Evolutionary conservation across 495 filamentous ascomycete species (phyloP).

Genomic region (Stereocaulon alpinum): DNA sequence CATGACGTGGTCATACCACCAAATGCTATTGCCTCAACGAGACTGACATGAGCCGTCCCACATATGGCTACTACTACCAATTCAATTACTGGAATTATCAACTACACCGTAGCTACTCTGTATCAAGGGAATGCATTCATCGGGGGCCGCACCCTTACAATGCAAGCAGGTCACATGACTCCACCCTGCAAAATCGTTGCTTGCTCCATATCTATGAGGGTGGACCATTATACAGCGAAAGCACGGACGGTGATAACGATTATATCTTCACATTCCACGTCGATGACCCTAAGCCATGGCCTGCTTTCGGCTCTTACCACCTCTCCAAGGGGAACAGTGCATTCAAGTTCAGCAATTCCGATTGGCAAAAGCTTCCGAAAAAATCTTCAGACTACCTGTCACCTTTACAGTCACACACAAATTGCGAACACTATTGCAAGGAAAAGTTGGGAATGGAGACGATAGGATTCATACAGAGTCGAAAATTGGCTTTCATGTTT

Average conservation of each 20-base stretch:
- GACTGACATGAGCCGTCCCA: neutral
- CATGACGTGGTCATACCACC: neutral
- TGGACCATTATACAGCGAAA: neutral
- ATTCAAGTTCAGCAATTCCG: too few species aligned
- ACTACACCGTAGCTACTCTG: neutral
- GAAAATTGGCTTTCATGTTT: too few species aligned
- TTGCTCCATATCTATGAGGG: neutral
- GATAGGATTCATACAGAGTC: too few species aligned
- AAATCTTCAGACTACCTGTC: neutral
- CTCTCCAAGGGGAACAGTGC: too few species aligned
- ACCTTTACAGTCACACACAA: neutral
- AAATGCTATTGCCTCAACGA: neutral
- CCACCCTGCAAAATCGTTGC: neutral
- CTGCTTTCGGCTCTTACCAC: too few species aligned
- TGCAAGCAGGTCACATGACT: neutral
- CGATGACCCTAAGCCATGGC: neutral
- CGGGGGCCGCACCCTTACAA: neutral
- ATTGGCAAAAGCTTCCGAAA: too few species aligned
- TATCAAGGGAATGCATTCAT: neutral
- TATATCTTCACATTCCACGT: neutral
- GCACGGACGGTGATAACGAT: neutral
- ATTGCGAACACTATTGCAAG: neutral
- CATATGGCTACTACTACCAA: neutral
- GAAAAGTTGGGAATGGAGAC: neutral
- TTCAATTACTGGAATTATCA: neutral